Evolutionary conservation across 208 protist species (phyloP), one percentile per base, ranked within the genome.

Genomic region (Porcisia hertigi): DNA sequence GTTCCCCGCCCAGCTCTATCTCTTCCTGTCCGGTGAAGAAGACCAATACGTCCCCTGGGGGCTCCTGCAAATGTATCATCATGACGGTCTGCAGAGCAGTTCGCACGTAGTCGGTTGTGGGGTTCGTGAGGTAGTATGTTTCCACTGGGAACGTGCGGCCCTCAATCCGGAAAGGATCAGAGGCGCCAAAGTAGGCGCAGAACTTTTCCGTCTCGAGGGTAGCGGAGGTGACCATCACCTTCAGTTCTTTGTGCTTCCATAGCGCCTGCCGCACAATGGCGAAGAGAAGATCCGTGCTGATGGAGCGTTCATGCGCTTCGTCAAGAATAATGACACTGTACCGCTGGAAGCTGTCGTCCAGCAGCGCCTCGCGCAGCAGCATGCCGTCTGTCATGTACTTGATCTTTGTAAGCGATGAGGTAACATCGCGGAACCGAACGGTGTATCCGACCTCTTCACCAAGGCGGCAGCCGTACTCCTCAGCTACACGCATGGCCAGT

Each of bases 361-460:
- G 78, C 34, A 99, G 89, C 59, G 96, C 98, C 88, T 99, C 98
- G 54, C 98, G 94, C 53, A 99, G 88, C 52, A 99, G 81, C 93
- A 99, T 99, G 91, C 99, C 99, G 87, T 99, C 99, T 8, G 99
- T 99, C 96, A 99, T 98, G 91, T 99, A 99, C 85, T 99, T 99
- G 72, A 99, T 99, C 36, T 89, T 88, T 11, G 99, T 99, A 25
- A 99, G 84, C 7, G 87, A 90, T 7, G 89, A 96, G 0, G 98
- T 99, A 41, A 94, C 93, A 82, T 99, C 98, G 73, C 99, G 98
- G 84, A 99, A 99, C 70, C 99, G 96, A 69, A 99, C 99, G 3
- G 88, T 97, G 92, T 99, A 99, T 25, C 99, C 99, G n/a, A 99
- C 98, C 79, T 99, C 97, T 64, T 98, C 88, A 45, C 99, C 99